These are phyloP conservation scores for Fallopia convolvulus DNA, from an alignment of 148 eudicot species.

Conservation along the genomic window DNA sequence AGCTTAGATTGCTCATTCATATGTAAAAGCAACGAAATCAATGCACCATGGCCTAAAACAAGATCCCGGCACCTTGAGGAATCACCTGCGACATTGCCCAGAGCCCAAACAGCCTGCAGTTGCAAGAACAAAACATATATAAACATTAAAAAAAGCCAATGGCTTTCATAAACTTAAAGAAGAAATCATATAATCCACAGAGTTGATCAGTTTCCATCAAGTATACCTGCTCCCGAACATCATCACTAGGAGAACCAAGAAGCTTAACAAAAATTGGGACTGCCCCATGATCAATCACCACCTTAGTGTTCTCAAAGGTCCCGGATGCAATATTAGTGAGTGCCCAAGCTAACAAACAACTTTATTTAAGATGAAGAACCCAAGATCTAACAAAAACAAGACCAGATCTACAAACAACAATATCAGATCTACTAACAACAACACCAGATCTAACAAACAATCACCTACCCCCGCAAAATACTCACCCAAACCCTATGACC, in stretches of 20 bases:
- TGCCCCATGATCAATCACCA: conserved; percentile 14
- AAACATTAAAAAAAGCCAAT: background rate
- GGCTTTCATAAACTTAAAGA: background rate
- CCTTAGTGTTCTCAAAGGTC: conserved; percentile 14
- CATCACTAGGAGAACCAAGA: conserved; percentile 14
- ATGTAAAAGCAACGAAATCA: conserved; percentile 32
- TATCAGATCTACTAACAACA: too few relatives aligned
- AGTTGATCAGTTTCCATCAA: background rate
- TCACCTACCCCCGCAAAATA: too few relatives aligned
- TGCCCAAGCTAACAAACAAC: conserved; percentile 4
- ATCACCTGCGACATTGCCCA: conserved; percentile 55
- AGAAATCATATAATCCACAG: background rate
- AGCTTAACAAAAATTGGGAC: conserved; percentile 17
- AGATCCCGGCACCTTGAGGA: conserved; percentile 49
- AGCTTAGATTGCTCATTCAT: conserved; percentile 41
- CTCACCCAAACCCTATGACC: too few relatives aligned
- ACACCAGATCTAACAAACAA: too few relatives aligned
- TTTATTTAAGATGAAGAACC: too few relatives aligned
- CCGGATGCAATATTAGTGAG: conserved; percentile 18
- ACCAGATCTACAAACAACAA: too few relatives aligned
- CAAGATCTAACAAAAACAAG: too few relatives aligned
- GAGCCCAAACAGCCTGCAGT: conserved; percentile 45
- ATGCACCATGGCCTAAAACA: conserved; percentile 40
- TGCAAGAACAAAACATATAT: background rate
- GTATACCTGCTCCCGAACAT: conserved; percentile 15